Evolutionary conservation across 2,329 filamentous ascomycete species (phyloP).

Genomic region (Calycina herbarum): DNA sequence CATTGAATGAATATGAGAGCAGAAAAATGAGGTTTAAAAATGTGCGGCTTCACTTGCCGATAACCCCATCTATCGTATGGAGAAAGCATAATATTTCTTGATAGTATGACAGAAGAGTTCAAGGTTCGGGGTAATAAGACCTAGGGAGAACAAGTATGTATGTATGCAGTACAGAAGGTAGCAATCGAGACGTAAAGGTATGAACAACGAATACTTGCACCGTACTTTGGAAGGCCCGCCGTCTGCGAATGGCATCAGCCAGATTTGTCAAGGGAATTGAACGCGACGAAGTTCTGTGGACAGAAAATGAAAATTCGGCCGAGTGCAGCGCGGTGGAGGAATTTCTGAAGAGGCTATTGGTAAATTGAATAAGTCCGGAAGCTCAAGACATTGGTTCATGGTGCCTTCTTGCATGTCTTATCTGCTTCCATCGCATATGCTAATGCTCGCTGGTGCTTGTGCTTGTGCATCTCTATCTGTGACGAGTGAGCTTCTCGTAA

Average conservation of each 20-base stretch:
- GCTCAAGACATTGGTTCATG: neutral
- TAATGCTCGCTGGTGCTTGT: conserved; percentile 1
- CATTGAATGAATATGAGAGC: conserved; percentile 7
- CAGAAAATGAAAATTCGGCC: conserved; percentile 5
- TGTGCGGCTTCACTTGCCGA: neutral
- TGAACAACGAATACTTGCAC: conserved; percentile 19
- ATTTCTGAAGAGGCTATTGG: conserved; percentile 8
- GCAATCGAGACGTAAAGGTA: conserved; percentile 19
- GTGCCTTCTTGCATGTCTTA: conserved; percentile 7
- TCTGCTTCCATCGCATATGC: neutral
- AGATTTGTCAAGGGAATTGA: conserved; percentile 12
- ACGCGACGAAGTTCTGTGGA: conserved; percentile 8
- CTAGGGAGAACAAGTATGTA: neutral
- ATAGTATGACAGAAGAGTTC: conserved; percentile 17
- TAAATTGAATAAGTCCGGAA: conserved; percentile 4
- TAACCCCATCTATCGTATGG: conserved; percentile 5
- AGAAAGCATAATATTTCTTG: conserved; percentile 15
- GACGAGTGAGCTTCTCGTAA: conserved; percentile 18
- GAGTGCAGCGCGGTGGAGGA: conserved; percentile 11
- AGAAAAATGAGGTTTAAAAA: neutral
- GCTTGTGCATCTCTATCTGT: conserved; percentile 11
- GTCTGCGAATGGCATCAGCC: conserved; percentile 10
- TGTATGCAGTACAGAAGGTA: neutral
- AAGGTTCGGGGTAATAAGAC: conserved; percentile 7
- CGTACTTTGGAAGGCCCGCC: neutral